Conservation (phyloP, 2,329 filamentous ascomycete species). For the Penicillium sclerotiorum region DNA sequence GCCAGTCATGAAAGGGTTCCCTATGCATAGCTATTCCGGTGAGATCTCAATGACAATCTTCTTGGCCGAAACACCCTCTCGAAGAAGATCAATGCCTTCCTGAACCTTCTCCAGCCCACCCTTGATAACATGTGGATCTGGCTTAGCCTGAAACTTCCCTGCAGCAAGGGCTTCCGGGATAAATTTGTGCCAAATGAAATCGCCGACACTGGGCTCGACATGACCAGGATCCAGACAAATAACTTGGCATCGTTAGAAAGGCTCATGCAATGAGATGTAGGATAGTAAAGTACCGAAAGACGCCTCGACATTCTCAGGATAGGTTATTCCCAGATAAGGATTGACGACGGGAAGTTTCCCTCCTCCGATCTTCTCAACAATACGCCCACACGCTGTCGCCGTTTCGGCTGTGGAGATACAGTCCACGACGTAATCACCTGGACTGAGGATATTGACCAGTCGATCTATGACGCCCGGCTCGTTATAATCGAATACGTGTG, state of each 20-base stretch:
- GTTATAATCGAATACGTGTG: constrained; percentile 42
- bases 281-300: constrained; percentile 9
- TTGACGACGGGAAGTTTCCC: constrained; percentile 10
- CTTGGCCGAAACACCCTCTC: constrained; percentile 29
- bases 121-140: constrained; percentile 26
- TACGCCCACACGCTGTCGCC: constrained; percentile 11
- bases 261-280: neutral
- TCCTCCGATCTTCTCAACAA: constrained; percentile 18
- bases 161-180: constrained; percentile 38
- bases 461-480: constrained; percentile 27
- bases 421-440: constrained; percentile 16
- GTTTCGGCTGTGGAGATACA: constrained; percentile 11
- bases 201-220: constrained; percentile 8
- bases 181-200: constrained; percentile 31
- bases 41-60: constrained; percentile 28
- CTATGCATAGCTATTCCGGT: neutral
- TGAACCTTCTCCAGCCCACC: constrained; percentile 28
- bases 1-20: neutral
- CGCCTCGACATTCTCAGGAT: constrained; percentile 9
- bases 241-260: constrained; percentile 1
- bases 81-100: constrained; percentile 23
- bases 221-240: constrained; percentile 11
- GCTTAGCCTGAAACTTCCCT: constrained; percentile 37
- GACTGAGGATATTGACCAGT: constrained; percentile 26
- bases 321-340: neutral